These are phyloP conservation scores for Gnaphalium uliginosum DNA, from an alignment of 129 eudicot genomes.

Conservation along the genomic window DNA sequence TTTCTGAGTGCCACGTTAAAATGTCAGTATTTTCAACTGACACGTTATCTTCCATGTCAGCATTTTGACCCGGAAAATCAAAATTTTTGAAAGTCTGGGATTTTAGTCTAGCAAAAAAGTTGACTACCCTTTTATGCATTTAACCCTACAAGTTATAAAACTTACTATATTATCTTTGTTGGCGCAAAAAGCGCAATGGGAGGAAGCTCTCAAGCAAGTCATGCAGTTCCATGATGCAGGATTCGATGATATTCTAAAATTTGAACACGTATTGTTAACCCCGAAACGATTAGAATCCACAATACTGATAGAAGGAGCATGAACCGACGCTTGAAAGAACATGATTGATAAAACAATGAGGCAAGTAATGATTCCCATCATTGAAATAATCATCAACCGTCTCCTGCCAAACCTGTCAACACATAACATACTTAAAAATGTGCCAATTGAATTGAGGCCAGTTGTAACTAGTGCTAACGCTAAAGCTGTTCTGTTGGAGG, in stretches of 20 bases:
- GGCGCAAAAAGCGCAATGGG: conserved; percentile 55
- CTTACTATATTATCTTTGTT: conserved; percentile 39
- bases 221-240: conserved; percentile 57
- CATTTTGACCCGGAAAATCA: no score
- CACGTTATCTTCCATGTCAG: no score
- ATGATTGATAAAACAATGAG: conserved; percentile 43
- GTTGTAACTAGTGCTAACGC: conserved; percentile 64
- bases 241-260: conserved; percentile 24
- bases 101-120: no score
- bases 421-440: conserved; percentile 54
- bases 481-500: conserved; percentile 61
- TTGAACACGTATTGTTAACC: conserved; percentile 45
- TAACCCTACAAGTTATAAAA: neutral
- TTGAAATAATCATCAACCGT: conserved; percentile 57
- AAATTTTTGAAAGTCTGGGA: no score
- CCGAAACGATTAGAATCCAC: conserved; percentile 52
- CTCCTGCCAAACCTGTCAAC: conserved; percentile 67
- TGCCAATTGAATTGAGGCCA: conserved; percentile 64
- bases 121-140: neutral
- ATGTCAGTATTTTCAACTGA: no score
- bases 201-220: conserved; percentile 49
- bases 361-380: conserved; percentile 57
- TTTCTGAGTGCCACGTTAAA: no score
- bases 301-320: conserved; percentile 43
- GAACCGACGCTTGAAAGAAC: conserved; percentile 45